Evolutionary conservation across 805 yeast genomes (phyloP).

Genomic region (Kluyveromyces starmeri): DNA sequence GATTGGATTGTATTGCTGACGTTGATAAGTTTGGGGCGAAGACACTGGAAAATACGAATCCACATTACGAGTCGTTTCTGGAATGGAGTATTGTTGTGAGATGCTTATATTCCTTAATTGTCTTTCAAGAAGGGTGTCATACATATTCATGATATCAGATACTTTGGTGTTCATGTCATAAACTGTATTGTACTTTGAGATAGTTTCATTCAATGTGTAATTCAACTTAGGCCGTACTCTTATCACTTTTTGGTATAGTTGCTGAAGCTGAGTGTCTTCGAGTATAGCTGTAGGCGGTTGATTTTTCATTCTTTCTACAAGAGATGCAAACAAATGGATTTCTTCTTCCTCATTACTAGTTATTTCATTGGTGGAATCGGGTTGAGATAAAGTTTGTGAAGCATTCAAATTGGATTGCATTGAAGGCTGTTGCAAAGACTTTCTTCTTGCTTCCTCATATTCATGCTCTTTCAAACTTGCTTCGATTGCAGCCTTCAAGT

Average conservation of each 20-base stretch:
- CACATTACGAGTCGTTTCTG: slow-evolving; percentile 18
- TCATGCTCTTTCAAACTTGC: slow-evolving; percentile 78
- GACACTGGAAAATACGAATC: slow-evolving; percentile 1
- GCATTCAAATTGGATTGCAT: slow-evolving; percentile 5
- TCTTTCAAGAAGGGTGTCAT: slow-evolving; percentile 63
- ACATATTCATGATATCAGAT: slow-evolving; percentile 64
- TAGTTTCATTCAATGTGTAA: slow-evolving; percentile 46
- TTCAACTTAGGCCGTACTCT: slow-evolving; percentile 63
- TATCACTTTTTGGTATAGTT: slow-evolving; percentile 48
- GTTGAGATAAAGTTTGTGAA: slow-evolving; percentile 8
- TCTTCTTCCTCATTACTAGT: slow-evolving; percentile 60
- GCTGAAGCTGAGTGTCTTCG: slow-evolving; percentile 26
- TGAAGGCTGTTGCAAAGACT: slow-evolving; percentile 2
- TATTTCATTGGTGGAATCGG: slow-evolving; percentile 28
- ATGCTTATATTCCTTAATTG: slow-evolving; percentile 35
- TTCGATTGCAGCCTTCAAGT: slow-evolving; percentile 87
- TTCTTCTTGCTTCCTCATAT: slow-evolving; percentile 26
- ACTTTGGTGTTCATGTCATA: slow-evolving; percentile 72
- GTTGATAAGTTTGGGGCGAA: slow-evolving; percentile 4
- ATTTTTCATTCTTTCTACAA: slow-evolving; percentile 44
- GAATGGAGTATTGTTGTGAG: slow-evolving; percentile 23
- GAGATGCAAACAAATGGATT: slow-evolving; percentile 58
- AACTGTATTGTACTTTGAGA: slow-evolving; percentile 53
- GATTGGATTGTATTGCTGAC: slow-evolving; percentile 5
- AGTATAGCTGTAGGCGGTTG: slow-evolving; percentile 36